Base-by-base conservation (phyloP, 495 filamentous ascomycete species). In the Parathielavia hyrcaniae region DNA sequence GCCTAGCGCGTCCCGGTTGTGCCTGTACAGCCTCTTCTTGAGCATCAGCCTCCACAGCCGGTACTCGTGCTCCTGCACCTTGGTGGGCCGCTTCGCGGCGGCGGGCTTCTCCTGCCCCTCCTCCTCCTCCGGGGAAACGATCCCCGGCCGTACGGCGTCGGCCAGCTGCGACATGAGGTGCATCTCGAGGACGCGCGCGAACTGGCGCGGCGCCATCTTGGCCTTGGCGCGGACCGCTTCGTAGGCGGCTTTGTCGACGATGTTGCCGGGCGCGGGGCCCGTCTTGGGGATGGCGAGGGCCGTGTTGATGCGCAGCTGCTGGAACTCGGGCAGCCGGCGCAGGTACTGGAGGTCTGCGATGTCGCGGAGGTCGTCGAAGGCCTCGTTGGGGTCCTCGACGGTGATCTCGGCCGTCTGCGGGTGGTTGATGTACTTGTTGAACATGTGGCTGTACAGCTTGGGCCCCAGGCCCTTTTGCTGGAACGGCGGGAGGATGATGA, bases 371-470 rank as follows among this genome's bases (percentile, higher is more conserved):
- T 90, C 85, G 69, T 96, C 90, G 63, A 99, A 99, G 14, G 85
- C 84, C 68, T 97, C 91, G 65, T 91, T 97, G 0, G 93, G 93
- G 64, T 97, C 91, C 72, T 99, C 93, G 19, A 99, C 88, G 0
- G 92, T 93, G 62, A 99, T 78, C 69, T 99, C 93, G 48, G 80
- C 74, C 30, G 88, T 83, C 20, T 81, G 79, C 0, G 81, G 62
- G 48, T 86, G 79, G 23, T 77, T 69, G 57, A 84, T 75, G 66
- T 87, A 88, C 58, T 80, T 71, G 0, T 76, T 67, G 61, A 87
- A 86, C 63, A 97, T 87, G 38, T 83, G 77, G 53, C 81, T 82
- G 77, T 97, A 98, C 53, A 98, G 82, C 43, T 83, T 77, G 16
- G 83, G 80, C 48, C 95, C 93, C 60, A 93, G 83, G 19, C 88